Base-by-base conservation (phyloP, 768 basidiomycete genomes). In the Dendrothele bispora region DNA sequence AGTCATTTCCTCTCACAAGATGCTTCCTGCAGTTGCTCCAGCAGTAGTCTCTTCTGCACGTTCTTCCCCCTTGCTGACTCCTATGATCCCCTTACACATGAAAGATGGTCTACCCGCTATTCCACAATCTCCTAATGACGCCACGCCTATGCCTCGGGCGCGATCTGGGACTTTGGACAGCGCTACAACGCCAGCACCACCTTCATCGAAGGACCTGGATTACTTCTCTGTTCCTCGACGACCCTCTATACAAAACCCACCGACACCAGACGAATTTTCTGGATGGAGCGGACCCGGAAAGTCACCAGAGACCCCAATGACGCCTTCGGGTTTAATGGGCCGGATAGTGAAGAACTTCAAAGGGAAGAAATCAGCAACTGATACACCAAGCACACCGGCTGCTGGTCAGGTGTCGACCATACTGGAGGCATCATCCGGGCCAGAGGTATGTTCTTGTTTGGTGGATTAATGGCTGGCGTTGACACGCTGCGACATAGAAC, bases 341-440 rank as follows among this genome's bases (percentile, higher is more conserved):
- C 79, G 87, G 52, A 65, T 94, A 49, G 89, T 84, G 63, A 84
- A 70, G 44, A 80, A 94, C 52, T 86, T 86, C 7, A 88, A 85
- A 64, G 77, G 70, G 43, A 64, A 74, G 39, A 47, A 47, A 39
- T 4, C 25, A 21, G 27, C 27, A 15, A 27, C 26, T 10, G 46
- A 47, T 38, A 53, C 65, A 70, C 26, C 36, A 32, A 43, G 34
- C 39, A 48, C 51, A 8, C 32, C 35, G 10, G 40, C n/a, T 6
- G 41, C 20, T 17, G 47, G 37, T 37, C 21, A 28, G 12, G 43
- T 42, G 15, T 54, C 68, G 2, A 49, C 64, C 18, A 51, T 58
- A 8, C 56, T 64, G 39, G 59, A 61, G 8, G 49, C 64, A 20
- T 51, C 52, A 26, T 49, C 57, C 20, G 40, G 47, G n/a, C 46